Conservation (phyloP, 805 yeast genomes). For the Metahyphopichia silvanorum region DNA sequence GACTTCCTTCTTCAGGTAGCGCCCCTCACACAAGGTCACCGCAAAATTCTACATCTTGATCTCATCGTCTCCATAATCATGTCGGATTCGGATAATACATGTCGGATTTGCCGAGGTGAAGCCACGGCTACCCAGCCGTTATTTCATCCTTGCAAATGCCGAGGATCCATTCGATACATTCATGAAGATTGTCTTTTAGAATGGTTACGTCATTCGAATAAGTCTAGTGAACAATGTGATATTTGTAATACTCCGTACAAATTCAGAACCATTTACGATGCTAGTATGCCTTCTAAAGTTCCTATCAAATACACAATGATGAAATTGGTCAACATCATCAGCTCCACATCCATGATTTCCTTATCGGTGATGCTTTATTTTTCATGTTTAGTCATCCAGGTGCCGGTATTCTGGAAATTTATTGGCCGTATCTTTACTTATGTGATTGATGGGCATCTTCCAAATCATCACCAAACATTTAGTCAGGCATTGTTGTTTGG, state of each 20-base stretch:
- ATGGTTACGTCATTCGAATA: slow-evolving; percentile 75
- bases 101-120: slow-evolving; percentile 94
- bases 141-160: slow-evolving; percentile 88
- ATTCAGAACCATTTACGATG: slow-evolving; percentile 63
- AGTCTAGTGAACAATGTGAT: slow-evolving; percentile 68
- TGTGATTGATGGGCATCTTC: slow-evolving; percentile 52
- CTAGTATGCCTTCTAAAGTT: slow-evolving; percentile 59
- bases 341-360: slow-evolving; percentile 11
- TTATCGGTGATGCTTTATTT: slow-evolving; percentile 31
- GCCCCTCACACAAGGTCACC: not conserved
- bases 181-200: slow-evolving; percentile 89
- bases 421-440: slow-evolving; percentile 53
- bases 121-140: slow-evolving; percentile 76
- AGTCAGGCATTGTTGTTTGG: slow-evolving; percentile 40
- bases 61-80: not conserved
- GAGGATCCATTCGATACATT: slow-evolving; percentile 89
- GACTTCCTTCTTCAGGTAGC: not conserved
- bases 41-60: not conserved
- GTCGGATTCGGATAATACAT: slow-evolving; percentile 44
- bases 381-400: slow-evolving; percentile 44
- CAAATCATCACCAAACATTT: slow-evolving; percentile 30
- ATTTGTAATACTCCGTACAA: slow-evolving; percentile 77
- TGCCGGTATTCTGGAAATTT: slow-evolving; percentile 59
- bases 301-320: slow-evolving; percentile 51
- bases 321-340: slow-evolving; percentile 25